Evolutionary conservation across 192 early-diverging fungal genomes (phyloP), one percentile per base, ranked within the genome.

Genomic region (Mortierella hygrophila): DNA sequence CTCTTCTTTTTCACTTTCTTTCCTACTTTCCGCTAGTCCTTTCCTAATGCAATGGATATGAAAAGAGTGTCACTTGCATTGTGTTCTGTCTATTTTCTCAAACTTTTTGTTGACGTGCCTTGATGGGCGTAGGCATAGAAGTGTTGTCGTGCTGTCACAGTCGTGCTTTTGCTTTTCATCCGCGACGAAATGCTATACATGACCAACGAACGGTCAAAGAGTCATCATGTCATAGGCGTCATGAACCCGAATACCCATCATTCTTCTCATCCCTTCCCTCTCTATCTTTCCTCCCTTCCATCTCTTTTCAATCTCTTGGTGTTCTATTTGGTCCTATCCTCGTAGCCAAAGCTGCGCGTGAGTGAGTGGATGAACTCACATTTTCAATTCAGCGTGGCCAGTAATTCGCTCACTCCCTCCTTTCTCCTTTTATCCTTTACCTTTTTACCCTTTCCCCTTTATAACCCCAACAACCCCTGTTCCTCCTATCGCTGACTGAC

Each of bases 81-180:
- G 29, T 10, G 7, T 11, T 16, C 26, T 65, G 21, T 32, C 11
- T 35, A 15, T 10, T 65, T 65, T 65, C 60, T 65, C 29, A 65
- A 29, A 65, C 60, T 65, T 13, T 65, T 65, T 65, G 60, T 65
- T 65, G 60, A 65, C 13, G n/a, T 65, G 60, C 60, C 60, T 32
- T 4, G 29, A 15, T 4, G 29, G 4, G 60, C 11, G 29, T 15
- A 15, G 11, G n/a, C 23, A 13, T 4, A 15, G 11, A 29, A 15
- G 26, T 3, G 3, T 40, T 3, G 60, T 65, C 11, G 11, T 65
- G 60, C 26, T 15, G 29, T 32, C 11, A 15, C 60, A 32, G 4
- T 32, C 29, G 11, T 26, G 26, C 55, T 6, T 23, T 55, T 26
- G 0, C n/a, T 3, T 18, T 57, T 57, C 52, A 55, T 57, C n/a